Evolutionary conservation across 768 basidiomycete genomes (phyloP).

Genomic region (Phallus indusiatus): DNA sequence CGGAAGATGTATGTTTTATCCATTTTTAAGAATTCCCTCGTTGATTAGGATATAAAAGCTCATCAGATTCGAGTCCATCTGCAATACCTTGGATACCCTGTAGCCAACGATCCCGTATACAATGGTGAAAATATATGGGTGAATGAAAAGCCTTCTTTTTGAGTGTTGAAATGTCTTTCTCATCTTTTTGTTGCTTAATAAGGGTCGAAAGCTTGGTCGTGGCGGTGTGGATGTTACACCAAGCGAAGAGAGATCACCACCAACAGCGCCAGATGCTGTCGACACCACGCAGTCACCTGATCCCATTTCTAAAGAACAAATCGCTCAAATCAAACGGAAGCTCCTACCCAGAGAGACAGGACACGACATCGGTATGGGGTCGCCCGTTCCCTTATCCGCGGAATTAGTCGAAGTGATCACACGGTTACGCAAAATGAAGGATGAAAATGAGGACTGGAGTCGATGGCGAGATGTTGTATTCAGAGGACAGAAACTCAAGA

Average conservation of each 20-base stretch:
- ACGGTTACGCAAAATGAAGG: constrained; percentile 76
- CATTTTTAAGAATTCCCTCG: not conserved
- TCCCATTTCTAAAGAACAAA: not conserved
- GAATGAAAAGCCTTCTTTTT: constrained; percentile 12
- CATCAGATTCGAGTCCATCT: constrained; percentile 97
- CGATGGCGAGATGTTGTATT: constrained; percentile 83
- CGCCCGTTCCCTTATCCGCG: constrained; percentile 67
- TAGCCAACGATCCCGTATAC: constrained; percentile 94
- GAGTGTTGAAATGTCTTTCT: not conserved
- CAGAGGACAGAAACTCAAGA: constrained; percentile 26
- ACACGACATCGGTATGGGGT: constrained; percentile 80
- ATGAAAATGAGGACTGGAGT: constrained; percentile 83
- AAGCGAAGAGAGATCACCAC: constrained; percentile 53
- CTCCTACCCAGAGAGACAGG: constrained; percentile 78
- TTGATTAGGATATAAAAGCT: constrained; percentile 35
- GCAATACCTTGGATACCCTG: constrained; percentile 87
- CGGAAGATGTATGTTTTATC: constrained; percentile 67
- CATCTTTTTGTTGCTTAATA: constrained; percentile 17
- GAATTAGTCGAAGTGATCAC: constrained; percentile 77
- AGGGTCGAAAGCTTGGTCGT: constrained; percentile 63
- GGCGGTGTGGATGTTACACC: constrained; percentile 75
- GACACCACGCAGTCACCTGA: constrained; percentile 8
- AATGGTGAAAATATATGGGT: constrained; percentile 74
- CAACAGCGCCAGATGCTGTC: constrained; percentile 35
- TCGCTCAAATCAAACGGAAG: constrained; percentile 22